These are phyloP conservation scores for Kazachstania africana DNA, from an alignment of 805 yeast species.

Conservation along the genomic window DNA sequence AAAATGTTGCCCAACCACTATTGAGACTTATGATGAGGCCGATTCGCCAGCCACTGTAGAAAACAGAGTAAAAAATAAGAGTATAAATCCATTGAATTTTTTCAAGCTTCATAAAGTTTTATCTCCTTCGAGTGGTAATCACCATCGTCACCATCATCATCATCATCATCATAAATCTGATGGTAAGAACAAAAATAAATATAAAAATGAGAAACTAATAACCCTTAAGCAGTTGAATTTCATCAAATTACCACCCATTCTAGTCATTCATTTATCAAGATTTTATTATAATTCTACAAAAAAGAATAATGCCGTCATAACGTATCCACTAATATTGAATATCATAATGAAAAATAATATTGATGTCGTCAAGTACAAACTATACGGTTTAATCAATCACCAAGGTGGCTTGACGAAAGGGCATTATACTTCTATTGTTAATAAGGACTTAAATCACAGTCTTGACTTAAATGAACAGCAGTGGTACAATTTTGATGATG, in stretches of 20 bases:
- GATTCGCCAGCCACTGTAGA: too few relatives aligned
- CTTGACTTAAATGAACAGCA: constrained; percentile 26
- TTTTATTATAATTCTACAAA: constrained; percentile 46
- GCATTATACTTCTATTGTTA: constrained; percentile 58
- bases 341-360: constrained; percentile 29
- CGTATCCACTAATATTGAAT: constrained; percentile 42
- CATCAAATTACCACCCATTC: constrained; percentile 63
- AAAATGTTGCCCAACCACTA: too few relatives aligned
- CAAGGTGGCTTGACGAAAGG: constrained; percentile 59
- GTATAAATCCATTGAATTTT: constrained; percentile 1
- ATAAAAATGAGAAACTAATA: constrained; percentile 9
- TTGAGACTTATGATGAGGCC: not conserved
- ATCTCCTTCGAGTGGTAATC: too few relatives aligned
- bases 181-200: not conserved
- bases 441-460: constrained; percentile 31
- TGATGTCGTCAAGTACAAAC: constrained; percentile 32
- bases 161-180: too few relatives aligned
- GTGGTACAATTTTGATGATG: constrained; percentile 73
- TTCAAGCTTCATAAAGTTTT: too few relatives aligned
- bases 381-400: constrained; percentile 57
- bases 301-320: constrained; percentile 38
- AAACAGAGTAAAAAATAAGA: too few relatives aligned
- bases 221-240: constrained; percentile 63
- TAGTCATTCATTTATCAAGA: constrained; percentile 75
- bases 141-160: too few relatives aligned